Conservation (phyloP, 352 stramenopile genomes). For the Lagenidium giganteum region DNA sequence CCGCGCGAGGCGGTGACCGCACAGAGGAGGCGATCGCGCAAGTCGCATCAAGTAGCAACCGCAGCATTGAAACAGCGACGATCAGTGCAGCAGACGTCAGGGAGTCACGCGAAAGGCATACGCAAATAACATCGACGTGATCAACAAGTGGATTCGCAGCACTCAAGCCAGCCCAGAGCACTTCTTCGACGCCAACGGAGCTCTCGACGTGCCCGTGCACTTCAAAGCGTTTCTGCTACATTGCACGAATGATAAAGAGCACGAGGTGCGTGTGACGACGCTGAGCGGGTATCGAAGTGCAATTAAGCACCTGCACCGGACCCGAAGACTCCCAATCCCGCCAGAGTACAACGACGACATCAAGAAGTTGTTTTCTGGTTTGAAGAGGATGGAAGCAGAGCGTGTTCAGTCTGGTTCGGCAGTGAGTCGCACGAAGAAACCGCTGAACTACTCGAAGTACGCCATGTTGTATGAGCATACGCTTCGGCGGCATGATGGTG, state of each 20-base stretch:
- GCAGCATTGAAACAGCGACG: too few species aligned
- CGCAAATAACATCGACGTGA: not conserved
- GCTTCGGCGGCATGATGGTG: not conserved
- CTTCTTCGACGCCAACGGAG: not conserved
- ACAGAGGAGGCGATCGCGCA: too few species aligned
- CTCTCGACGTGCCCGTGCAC: not conserved
- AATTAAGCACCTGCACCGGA: not conserved
- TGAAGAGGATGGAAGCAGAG: not conserved
- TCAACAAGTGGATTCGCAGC: too few species aligned
- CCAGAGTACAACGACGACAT: conserved; percentile 1
- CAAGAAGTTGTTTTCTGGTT: not conserved
- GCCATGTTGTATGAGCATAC: not conserved
- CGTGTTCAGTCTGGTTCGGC: not conserved
- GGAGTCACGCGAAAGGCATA: too few species aligned
- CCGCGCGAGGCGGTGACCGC: too few species aligned
- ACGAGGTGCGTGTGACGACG: not conserved
- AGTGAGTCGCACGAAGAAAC: not conserved
- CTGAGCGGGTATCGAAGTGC: not conserved
- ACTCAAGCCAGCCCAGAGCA: not conserved
- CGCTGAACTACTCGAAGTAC: conserved; percentile 4
- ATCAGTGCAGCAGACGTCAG: too few species aligned
- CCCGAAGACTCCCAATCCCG: not conserved
- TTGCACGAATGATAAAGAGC: not conserved
- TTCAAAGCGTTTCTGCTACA: not conserved
- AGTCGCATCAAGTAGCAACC: too few species aligned